Percentiles rank a stretch among this genome's conserved stretches.
Evolutionary conservation across 2,329 filamentous ascomycete species (phyloP).

Genomic region (Stachybotrys echinatus): DNA sequence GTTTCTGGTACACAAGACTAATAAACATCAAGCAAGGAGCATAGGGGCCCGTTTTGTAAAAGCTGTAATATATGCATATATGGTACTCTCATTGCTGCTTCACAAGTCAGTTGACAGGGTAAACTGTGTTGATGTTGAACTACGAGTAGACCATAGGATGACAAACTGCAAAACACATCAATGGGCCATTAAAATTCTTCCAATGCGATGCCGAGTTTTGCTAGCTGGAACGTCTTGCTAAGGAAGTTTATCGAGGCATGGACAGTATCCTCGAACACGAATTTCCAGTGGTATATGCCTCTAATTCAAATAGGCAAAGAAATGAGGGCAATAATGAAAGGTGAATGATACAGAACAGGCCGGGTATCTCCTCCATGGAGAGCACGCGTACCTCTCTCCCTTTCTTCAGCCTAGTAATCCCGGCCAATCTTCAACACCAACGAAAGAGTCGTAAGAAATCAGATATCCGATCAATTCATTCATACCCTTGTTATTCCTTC

Average conservation of each 20-base stretch:
- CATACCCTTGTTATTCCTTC: slow-evolving; percentile 36
- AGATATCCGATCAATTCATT: background rate
- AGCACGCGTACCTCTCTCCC: background rate
- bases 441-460: background rate
- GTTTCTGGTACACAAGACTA: slow-evolving; percentile 24
- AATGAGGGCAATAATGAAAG: background rate
- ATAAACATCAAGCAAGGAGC: slow-evolving; percentile 2
- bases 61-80: background rate
- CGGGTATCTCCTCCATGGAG: background rate
- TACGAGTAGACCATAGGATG: too few species aligned
- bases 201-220: too few species aligned
- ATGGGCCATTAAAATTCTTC: too few species aligned
- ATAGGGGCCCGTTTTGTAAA: background rate
- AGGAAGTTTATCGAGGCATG: background rate
- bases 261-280: background rate
- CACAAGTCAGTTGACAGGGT: too few species aligned
- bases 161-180: too few species aligned
- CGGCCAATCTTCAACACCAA: background rate
- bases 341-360: background rate
- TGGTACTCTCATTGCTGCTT: too few species aligned
- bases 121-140: too few species aligned
- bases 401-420: background rate
- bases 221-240: background rate
- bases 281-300: background rate
- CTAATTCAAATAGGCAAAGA: background rate